phyloP scores from a whole-genome alignment of 495 filamentous ascomycete species.

The Talaromyces ruber region DNA sequence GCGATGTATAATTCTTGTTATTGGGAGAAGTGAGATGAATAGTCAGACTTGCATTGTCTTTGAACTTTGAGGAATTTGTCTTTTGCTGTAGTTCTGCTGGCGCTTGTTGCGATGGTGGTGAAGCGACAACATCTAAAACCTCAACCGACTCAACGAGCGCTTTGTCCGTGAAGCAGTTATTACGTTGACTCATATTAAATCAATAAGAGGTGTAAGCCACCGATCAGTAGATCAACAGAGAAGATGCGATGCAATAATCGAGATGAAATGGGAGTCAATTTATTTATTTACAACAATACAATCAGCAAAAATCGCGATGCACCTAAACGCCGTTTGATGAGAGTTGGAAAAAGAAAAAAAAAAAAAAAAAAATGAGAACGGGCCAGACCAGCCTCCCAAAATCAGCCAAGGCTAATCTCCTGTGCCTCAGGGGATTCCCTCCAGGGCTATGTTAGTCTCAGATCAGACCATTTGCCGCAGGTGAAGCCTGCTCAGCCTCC shows the following conservation, averaged over 20 bases:
- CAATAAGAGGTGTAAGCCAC: background rate
- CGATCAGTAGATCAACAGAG: background rate
- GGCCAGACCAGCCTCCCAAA: background rate
- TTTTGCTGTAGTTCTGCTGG: too few species aligned
- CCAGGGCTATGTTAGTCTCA: background rate
- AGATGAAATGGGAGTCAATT: background rate
- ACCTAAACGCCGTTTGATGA: background rate
- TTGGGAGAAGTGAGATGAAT: constrained; percentile 4
- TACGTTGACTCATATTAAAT: background rate
- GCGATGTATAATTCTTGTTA: constrained; percentile 11
- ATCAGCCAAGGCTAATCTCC: background rate
- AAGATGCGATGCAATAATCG: background rate
- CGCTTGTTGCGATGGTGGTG: background rate
- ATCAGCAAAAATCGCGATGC: background rate
- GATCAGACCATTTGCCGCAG: background rate
- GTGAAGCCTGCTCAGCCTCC: background rate
- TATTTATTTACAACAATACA: background rate
- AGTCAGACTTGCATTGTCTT: background rate
- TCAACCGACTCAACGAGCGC: background rate
- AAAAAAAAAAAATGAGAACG: too few species aligned
- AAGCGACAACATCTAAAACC: background rate
- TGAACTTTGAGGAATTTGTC: too few species aligned
- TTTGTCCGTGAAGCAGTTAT: background rate
- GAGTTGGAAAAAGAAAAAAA: background rate
- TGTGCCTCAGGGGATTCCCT: background rate